Base-by-base conservation (phyloP, 495 filamentous ascomycete species). In the Trichoderma gamsii region DNA sequence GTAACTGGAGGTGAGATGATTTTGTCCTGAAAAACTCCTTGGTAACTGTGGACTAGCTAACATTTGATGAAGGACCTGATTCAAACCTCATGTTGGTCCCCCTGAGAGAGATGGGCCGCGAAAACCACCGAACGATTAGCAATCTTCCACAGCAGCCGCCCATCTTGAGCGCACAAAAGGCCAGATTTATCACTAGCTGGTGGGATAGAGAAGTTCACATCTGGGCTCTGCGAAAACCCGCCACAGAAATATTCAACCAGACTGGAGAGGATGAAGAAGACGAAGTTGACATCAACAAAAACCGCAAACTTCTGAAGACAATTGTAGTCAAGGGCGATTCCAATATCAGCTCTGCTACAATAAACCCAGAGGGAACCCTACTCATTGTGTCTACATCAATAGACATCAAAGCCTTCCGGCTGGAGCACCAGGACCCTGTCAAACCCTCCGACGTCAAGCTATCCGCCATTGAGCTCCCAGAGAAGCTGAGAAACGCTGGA, bases 151-250 rank as follows among this genome's bases (percentile, higher is more conserved):
- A 97, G 77, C 82, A 83, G 21, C 84, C 89, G 1, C 85, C 86
- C 4, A 72, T 97, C 9, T 80, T 85, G 35, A 92, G 90, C 65
- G 87, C 92, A 15, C 83, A 88, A 3, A 86, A 83, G 23, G 85
- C 85, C 41, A 84, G 94, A 44, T 76, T 96, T 21, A 78, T 99
- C 13, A 86, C 94, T 78, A 92, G 91, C 73, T 98, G 92, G 89
- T 99, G 95, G 95, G 90, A 94, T 66, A 84, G 89, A 70, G 91
- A 97, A 72, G 79, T 97, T 29, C 87, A 87, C 69, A 86, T 99
- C 69, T 99, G 93, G 93, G 86, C 86, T 56, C 73, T 93, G 16
- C 81, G 61, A 74, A 75, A 77, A 74, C 76, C 83, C 61, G 76
- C 83, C 64, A 77, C 71, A 43, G 41, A 44, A 23, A 41, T 68